Base-by-base conservation (phyloP, 2,329 filamentous ascomycete genomes). In the Aspergillus texensis region DNA sequence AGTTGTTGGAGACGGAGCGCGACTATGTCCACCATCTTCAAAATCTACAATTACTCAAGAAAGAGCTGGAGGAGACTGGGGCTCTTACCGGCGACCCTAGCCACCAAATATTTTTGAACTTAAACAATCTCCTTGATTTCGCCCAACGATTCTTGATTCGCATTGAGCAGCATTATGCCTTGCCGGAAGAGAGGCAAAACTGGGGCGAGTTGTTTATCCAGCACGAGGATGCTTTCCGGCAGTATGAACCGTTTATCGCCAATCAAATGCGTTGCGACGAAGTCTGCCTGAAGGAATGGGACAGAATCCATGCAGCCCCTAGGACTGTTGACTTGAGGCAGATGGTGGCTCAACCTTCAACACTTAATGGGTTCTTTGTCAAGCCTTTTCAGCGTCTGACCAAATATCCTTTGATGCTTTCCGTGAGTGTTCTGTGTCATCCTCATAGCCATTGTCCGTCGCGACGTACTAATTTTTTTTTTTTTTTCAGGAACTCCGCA, bases 1-100 rank as follows among this genome's bases (percentile, higher is more conserved):
- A 99, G 79, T 82, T 99, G 54, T 91, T 99, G 61, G 92, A 94
- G 71, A 98, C 94, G 1, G 95, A 99, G 79, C 89, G 95, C 66
- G 97, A 97, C 79, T 99, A 99, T 71, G 95, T 98, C 4, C 94
- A 98, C 77, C 95, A 99, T 81, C 81, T 99, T 59, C 94, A 98
- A 77, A 94, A 97, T 70, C 79, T 99, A 41, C 93, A 98, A 76
- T 90, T 94, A 57, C 86, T 98, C 74, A 98, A 97, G 81, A 94
- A 92, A 79, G 88, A 90, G 28, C 84, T 98, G 61, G 93, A 97
- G 71, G 91, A 96, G 75, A 93, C 90, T 68, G 93, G 93, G 43
- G 88, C 93, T 43, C 88, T 98, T 67, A 91, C 92, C 2, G 94
- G 95, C 60, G 95, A 99, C 75, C 88, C 90, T 11, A 90, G 97